Evolutionary conservation across 2,329 filamentous ascomycete genomes (phyloP).

Genomic region (Knufia petricola): DNA sequence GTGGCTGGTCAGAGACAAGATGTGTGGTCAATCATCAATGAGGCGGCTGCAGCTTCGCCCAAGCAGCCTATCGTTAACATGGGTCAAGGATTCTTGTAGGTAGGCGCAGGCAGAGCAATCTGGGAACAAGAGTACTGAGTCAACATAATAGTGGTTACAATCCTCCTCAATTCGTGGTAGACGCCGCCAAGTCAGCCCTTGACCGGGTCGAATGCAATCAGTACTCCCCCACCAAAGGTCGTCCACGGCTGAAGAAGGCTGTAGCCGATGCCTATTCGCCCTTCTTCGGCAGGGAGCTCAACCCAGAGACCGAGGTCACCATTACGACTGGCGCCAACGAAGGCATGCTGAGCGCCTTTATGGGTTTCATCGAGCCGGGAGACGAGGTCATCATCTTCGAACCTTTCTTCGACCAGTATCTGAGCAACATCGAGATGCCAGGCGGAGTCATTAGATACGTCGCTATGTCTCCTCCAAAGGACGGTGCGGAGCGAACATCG

Average conservation of each 20-base stretch:
- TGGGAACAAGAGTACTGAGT: slow-evolving; percentile 1
- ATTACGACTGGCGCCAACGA: slow-evolving; percentile 65
- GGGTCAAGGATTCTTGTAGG: slow-evolving; percentile 53
- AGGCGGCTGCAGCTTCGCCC: slow-evolving; percentile 54
- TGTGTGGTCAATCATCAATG: slow-evolving; percentile 56
- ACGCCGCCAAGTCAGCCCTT: slow-evolving; percentile 82
- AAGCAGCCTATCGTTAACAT: slow-evolving; percentile 57
- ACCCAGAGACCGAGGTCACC: slow-evolving; percentile 87
- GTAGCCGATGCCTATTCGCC: slow-evolving; percentile 88
- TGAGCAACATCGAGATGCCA: slow-evolving; percentile 97
- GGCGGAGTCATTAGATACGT: slow-evolving; percentile 93
- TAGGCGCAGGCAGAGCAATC: slow-evolving; percentile 13
- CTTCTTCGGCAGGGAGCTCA: slow-evolving; percentile 68
- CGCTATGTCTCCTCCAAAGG: slow-evolving; percentile 77
- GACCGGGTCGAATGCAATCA: slow-evolving; percentile 95
- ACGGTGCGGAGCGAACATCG: slow-evolving; percentile 68
- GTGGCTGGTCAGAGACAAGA: slow-evolving; percentile 43
- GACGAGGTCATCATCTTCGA: slow-evolving; percentile 98
- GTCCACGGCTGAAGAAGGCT: slow-evolving; percentile 83
- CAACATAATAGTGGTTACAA: slow-evolving; percentile 61
- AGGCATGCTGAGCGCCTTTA: slow-evolving; percentile 90
- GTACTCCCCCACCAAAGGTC: slow-evolving; percentile 84
- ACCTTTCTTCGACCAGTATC: slow-evolving; percentile 98
- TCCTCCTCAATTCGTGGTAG: slow-evolving; percentile 77
- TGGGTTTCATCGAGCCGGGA: slow-evolving; percentile 89